Percentiles rank a stretch among this genome's conserved stretches.
These are phyloP conservation scores for Tulasnella sp. DNA, from an alignment of 768 basidiomycete species.

Conservation along the genomic window DNA sequence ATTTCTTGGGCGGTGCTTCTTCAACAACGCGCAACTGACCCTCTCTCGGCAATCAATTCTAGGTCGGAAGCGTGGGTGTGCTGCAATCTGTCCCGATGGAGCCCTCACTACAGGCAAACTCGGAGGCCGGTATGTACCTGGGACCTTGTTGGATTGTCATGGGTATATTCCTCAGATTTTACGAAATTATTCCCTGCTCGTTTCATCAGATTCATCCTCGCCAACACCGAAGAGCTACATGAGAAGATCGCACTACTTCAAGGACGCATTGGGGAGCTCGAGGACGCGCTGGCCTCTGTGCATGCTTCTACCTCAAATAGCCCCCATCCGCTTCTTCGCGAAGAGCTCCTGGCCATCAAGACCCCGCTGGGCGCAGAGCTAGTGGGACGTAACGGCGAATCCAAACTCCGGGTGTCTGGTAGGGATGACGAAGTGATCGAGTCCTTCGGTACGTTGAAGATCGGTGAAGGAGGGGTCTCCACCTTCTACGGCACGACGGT, in stretches of 20 bases:
- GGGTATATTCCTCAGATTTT: background rate
- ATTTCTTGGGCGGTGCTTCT: background rate
- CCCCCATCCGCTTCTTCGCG: conserved; percentile 16
- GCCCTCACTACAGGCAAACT: conserved; percentile 17
- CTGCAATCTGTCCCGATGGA: conserved; percentile 19
- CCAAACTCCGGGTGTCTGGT: background rate
- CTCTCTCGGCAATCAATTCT: background rate
- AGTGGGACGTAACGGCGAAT: conserved; percentile 2
- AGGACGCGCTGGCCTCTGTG: conserved; percentile 5
- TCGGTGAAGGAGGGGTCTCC: conserved; percentile 17
- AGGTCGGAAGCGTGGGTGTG: conserved; percentile 18
- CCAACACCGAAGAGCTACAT: conserved; percentile 19
- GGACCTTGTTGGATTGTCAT: too few species aligned
- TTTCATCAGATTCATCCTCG: conserved; percentile 19
- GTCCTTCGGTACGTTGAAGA: conserved; percentile 17
- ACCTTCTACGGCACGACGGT: conserved; percentile 17
- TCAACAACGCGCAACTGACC: background rate
- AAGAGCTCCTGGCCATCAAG: conserved; percentile 17
- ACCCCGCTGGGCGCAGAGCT: conserved; percentile 19
- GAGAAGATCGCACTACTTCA: conserved; percentile 17
- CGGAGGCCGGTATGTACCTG: conserved; percentile 5
- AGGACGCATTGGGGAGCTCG: conserved; percentile 15
- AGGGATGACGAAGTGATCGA: conserved; percentile 12
- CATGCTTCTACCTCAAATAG: conserved; percentile 8
- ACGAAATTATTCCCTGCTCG: background rate